Base-by-base conservation (phyloP, 1,139 yeast genomes). In the Nakaseomyces delphensis region DNA sequence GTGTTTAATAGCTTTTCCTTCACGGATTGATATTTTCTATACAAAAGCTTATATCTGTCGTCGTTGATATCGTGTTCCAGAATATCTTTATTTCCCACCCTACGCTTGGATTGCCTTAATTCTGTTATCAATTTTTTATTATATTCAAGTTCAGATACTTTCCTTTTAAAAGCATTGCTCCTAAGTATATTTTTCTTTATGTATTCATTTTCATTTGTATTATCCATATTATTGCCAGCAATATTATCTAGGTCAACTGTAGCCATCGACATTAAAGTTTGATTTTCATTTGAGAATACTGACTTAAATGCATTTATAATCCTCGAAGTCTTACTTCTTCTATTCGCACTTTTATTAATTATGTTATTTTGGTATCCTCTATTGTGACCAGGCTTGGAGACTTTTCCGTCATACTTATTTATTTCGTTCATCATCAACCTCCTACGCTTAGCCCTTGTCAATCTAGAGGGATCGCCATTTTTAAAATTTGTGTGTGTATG, bases 1-100 rank as follows among this genome's bases (percentile, higher is more conserved):
- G 78, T 62, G 47, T 74, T 78, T 9, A 68, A 64, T 3, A 77
- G 76, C 41, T 74, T 60, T 35, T 62, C 49, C 31, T 51, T 52
- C 29, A 53, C 7, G 10, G 15, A 20, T 27, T 33, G 37, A 21
- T 33, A 33, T 14, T 33, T 33, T n/a, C 18, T 33, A 11, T 30
- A 31, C 13, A 38, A 11, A 38, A 38, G 36, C 16, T 27, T 30
- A 30, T 38, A 32, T 24, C 35, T 24, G 16, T 43, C 37, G 21
- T 21, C 23, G 7, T 35, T 23, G n/a, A 36, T 16, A 27, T 35
- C 31, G 2, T 35, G 18, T 13, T 20, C 27, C 6, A n/a, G 15
- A 14, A 18, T 14, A 2, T 13, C 15, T n/a, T 30, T 33, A 21
- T 18, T 14, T 32, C 53, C 44, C 4, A 50, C 11, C 4, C 11